Percentiles rank a stretch among this genome's conserved stretches.
Evolutionary conservation across 164 flowering plant genomes (phyloP).

Genomic region (Buxus sempervirens): DNA sequence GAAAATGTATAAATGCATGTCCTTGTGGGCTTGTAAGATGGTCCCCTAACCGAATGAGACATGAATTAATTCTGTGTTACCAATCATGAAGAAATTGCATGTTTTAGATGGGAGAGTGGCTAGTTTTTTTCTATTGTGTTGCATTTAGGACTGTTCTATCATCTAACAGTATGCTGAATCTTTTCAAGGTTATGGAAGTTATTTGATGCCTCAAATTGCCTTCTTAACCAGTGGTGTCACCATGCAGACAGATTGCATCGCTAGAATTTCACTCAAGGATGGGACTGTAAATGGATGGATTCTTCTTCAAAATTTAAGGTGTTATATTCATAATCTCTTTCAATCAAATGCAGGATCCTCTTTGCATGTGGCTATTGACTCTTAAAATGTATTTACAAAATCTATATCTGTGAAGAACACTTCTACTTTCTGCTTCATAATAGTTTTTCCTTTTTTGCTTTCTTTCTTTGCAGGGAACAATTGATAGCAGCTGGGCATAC

Average conservation of each 20-base stretch:
- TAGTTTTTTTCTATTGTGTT: no score
- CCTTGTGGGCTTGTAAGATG: no score
- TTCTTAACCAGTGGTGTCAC: neutral
- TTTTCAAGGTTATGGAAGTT: no score
- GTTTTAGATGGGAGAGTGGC: no score
- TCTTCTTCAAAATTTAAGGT: constrained; percentile 77
- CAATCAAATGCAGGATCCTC: neutral
- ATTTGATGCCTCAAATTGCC: neutral
- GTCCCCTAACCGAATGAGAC: no score
- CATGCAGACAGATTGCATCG: constrained; percentile 89
- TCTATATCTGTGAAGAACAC: neutral
- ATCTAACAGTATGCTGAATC: no score
- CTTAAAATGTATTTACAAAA: neutral
- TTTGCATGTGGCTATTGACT: neutral
- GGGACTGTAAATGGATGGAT: constrained; percentile 79
- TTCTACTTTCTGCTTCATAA: neutral
- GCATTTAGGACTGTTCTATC: no score
- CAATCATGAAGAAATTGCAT: no score
- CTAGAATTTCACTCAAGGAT: constrained; percentile 67
- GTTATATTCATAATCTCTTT: constrained; percentile 4
- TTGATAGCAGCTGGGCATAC: constrained; percentile 42
- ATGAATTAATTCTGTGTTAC: no score
- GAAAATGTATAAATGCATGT: no score
- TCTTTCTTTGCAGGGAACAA: constrained; percentile 38
- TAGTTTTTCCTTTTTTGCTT: neutral